Conservation (phyloP, 148 eudicot species). For the Vaccinium corymbosum region DNA sequence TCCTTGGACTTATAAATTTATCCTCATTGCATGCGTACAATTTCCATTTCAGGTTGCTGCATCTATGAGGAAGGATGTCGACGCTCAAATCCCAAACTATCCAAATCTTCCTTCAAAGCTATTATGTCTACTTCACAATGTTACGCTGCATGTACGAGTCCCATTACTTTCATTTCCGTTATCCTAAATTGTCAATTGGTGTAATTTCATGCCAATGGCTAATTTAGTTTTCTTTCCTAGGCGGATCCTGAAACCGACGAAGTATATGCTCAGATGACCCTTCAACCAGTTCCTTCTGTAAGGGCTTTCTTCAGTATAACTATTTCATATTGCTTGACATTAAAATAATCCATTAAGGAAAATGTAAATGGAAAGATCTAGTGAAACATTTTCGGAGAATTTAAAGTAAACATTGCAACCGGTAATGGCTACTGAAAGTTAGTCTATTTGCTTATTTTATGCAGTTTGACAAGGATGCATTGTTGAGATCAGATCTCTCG, state of each 20-base stretch:
- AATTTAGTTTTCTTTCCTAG: constrained; percentile 35
- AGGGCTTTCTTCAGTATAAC: constrained; percentile 18
- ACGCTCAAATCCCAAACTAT: constrained; percentile 84
- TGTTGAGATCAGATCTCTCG: constrained; percentile 86
- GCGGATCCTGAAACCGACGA: constrained; percentile 99
- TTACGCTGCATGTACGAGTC: constrained; percentile 73
- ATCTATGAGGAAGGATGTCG: constrained; percentile 83
- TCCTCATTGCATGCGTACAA: constrained; percentile 7
- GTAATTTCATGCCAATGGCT: neutral
- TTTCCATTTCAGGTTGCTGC: constrained; percentile 75
- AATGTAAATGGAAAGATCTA: neutral
- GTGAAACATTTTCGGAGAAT: neutral
- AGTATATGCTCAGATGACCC: constrained; percentile 99
- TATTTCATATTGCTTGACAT: neutral
- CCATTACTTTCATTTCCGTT: neutral
- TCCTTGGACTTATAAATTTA: neutral
- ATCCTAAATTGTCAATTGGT: neutral
- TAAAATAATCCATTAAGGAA: neutral
- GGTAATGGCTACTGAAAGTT: constrained; percentile 9
- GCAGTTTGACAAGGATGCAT: constrained; percentile 93
- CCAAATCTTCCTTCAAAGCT: constrained; percentile 91
- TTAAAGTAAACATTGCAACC: neutral
- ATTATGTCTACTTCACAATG: constrained; percentile 78
- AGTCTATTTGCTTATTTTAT: constrained; percentile 15
- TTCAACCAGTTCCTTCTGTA: constrained; percentile 88